Conservation (phyloP, 495 filamentous ascomycete genomes). For the Parathielavia appendiculata region DNA sequence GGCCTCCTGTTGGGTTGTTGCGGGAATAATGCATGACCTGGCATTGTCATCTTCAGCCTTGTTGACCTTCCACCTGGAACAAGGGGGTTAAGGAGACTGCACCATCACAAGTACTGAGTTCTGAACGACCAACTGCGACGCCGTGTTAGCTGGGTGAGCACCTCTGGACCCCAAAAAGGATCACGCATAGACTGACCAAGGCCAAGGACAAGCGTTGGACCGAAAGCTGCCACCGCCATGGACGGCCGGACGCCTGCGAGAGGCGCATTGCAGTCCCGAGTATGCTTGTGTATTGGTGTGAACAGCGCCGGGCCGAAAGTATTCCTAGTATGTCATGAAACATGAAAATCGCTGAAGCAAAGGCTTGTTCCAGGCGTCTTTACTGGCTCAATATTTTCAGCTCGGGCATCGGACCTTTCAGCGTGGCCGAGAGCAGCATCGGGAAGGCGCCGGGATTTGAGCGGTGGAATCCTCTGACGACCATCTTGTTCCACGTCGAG, state of each 20-base stretch:
- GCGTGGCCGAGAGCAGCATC: too few relatives aligned
- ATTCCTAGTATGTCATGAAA: too few relatives aligned
- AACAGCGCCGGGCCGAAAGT: too few relatives aligned
- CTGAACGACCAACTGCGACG: slow-evolving; percentile 49
- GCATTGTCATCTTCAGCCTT: background rate
- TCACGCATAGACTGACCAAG: slow-evolving; percentile 11
- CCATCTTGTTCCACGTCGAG: too few relatives aligned
- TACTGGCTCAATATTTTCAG: too few relatives aligned
- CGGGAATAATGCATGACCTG: slow-evolving; percentile 66
- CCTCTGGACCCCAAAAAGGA: background rate
- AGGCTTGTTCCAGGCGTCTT: too few relatives aligned
- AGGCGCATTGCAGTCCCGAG: background rate
- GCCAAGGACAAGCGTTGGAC: slow-evolving; percentile 16
- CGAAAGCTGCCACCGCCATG: slow-evolving; percentile 9
- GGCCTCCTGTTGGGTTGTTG: slow-evolving; percentile 57
- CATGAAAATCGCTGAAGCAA: too few relatives aligned
- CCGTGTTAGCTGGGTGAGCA: slow-evolving; percentile 10
- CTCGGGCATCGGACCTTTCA: too few relatives aligned
- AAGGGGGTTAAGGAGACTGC: slow-evolving; percentile 10
- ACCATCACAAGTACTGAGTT: slow-evolving; percentile 54
- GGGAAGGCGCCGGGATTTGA: too few relatives aligned
- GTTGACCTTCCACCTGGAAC: too few relatives aligned
- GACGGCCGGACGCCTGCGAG: background rate
- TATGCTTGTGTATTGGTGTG: background rate
- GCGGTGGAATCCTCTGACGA: too few relatives aligned